Percentiles rank a stretch among this genome's conserved stretches.
Conservation (phyloP, 768 basidiomycete genomes). For the Pisolithus marmoratus region DNA sequence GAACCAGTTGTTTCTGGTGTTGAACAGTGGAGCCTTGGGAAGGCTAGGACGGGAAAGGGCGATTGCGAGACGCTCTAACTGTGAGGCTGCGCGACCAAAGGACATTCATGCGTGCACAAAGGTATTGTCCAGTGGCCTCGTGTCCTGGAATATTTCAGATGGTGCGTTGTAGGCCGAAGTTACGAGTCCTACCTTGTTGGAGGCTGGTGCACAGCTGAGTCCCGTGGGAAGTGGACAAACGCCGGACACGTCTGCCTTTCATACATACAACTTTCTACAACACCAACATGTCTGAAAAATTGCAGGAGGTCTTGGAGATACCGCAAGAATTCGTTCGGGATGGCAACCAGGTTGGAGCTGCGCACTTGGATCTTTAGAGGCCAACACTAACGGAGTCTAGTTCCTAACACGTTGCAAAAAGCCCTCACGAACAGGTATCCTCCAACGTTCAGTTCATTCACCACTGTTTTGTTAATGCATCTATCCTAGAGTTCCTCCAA, state of each 20-base stretch:
- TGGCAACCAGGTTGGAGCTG: constrained; percentile 69
- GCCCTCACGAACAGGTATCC: constrained; percentile 85
- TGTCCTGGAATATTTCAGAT: background rate
- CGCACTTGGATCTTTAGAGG: background rate
- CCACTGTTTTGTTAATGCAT: constrained; percentile 1
- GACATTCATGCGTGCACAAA: constrained; percentile 57
- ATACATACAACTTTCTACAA: constrained; percentile 9
- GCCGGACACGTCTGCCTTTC: constrained; percentile 28
- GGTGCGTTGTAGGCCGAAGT: too few species aligned
- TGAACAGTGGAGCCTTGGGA: background rate
- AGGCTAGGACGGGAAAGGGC: constrained; percentile 18
- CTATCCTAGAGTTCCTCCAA: constrained; percentile 77
- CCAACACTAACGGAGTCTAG: constrained; percentile 37
- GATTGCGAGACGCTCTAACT: constrained; percentile 23
- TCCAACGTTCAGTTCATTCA: constrained; percentile 10
- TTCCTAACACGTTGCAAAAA: constrained; percentile 98
- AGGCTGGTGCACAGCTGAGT: background rate
- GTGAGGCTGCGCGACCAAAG: constrained; percentile 34
- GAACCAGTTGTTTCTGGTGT: constrained; percentile 6
- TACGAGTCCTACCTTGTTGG: background rate
- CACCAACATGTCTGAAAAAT: constrained; percentile 77
- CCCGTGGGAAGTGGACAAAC: constrained; percentile 21
- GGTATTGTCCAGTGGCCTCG: constrained; percentile 6
- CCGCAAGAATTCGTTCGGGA: constrained; percentile 91
- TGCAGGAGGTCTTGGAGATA: constrained; percentile 85